phyloP scores from a whole-genome alignment of 2,329 filamentous ascomycete species.

The Chrysoporthe puriensis region DNA sequence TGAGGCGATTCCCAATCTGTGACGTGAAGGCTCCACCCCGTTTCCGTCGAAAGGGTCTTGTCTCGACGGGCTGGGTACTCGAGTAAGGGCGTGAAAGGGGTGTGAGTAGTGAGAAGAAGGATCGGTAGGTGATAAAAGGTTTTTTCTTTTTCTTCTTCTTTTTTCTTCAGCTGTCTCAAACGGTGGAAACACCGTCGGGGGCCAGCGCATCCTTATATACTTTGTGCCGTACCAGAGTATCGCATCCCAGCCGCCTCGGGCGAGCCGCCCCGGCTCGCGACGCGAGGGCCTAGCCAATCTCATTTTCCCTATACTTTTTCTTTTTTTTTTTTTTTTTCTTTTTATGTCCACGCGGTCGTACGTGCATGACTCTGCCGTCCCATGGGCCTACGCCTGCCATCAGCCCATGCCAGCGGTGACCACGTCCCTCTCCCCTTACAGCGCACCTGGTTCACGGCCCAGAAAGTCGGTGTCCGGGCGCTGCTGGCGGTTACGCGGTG shows the following conservation, averaged over 20 bases:
- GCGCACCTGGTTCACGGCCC: background rate
- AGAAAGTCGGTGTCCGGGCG: conserved; percentile 1
- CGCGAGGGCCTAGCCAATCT: too few species aligned
- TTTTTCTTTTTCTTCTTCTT: background rate
- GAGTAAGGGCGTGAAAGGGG: too few species aligned
- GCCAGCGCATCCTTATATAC: background rate
- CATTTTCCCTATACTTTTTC: too few species aligned
- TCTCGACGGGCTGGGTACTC: too few species aligned
- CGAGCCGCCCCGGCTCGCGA: too few species aligned
- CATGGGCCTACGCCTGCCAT: too few species aligned
- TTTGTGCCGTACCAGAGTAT: background rate
- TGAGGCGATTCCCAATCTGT: conserved; percentile 23
- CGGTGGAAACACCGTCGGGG: background rate
- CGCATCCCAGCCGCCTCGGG: too few species aligned
- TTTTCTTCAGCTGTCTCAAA: background rate
- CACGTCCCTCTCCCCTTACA: background rate
- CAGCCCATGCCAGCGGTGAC: background rate
- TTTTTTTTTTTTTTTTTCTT: too few species aligned
- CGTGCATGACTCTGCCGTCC: too few species aligned
- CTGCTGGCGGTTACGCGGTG: background rate
- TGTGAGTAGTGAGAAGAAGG: background rate
- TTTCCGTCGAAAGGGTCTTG: background rate
- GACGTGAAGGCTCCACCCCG: background rate
- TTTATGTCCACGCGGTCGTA: too few species aligned
- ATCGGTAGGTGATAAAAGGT: background rate